These are phyloP conservation scores for Bryoerythrophyllum caledonicum DNA, from an alignment of 225 moss, liverwort and hornwort genomes.

Conservation along the genomic window DNA sequence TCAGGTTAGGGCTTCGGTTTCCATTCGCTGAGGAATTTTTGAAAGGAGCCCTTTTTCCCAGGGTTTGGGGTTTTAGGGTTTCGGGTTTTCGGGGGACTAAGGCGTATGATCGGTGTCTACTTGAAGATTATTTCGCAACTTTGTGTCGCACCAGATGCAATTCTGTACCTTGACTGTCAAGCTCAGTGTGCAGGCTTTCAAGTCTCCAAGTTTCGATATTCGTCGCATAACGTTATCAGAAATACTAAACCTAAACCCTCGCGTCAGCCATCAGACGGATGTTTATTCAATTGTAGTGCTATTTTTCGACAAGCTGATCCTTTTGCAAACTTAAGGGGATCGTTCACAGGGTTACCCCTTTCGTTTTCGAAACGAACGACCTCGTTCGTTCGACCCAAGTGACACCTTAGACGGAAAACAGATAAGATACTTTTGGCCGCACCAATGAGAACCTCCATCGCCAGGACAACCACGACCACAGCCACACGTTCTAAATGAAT, in stretches of 20 bases:
- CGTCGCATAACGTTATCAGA: no score
- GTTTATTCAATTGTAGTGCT: no score
- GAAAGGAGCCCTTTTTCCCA: neutral
- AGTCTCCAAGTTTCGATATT: neutral
- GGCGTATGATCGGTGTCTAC: neutral
- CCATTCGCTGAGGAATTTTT: neutral
- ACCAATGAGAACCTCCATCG: conserved; percentile 1
- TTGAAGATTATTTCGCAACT: neutral
- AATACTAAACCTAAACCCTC: no score
- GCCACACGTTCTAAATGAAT: conserved; percentile 18
- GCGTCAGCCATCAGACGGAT: no score
- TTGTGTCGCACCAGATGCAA: neutral
- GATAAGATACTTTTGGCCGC: neutral
- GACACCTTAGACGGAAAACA: neutral
- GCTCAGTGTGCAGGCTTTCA: neutral
- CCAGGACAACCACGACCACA: neutral
- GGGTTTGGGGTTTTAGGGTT: no score
- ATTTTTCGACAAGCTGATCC: no score
- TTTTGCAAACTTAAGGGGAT: no score
- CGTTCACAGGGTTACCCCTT: neutral
- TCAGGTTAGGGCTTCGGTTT: neutral
- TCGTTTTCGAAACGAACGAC: neutral
- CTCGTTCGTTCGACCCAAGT: neutral
- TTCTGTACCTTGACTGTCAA: no score
- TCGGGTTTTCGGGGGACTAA: no score